phyloP scores from a whole-genome alignment of 202 grass and related monocot genomes.

The Schoenoplectus tabernaemontani region DNA sequence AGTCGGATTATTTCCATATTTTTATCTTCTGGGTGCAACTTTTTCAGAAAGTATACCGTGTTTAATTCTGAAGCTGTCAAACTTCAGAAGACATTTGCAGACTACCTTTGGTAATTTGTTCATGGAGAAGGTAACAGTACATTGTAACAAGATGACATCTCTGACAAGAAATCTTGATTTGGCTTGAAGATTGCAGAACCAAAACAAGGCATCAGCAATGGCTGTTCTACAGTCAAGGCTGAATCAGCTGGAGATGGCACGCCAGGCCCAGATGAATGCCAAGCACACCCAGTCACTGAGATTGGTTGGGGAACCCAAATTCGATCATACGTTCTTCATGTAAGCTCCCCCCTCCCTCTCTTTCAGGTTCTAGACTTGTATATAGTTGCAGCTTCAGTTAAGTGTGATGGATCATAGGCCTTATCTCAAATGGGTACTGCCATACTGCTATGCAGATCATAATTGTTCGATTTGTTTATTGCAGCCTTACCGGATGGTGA shows the following conservation, averaged over 20 bases:
- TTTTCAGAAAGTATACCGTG: background rate
- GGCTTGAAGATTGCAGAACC: conserved; percentile 68
- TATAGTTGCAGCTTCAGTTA: background rate
- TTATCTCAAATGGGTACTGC: background rate
- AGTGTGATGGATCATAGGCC: background rate
- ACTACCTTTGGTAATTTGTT: background rate
- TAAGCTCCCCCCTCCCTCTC: conserved; percentile 30
- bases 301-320: conserved; percentile 97
- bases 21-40: background rate
- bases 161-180: conserved; percentile 18
- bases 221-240: conserved; percentile 81
- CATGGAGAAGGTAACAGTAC: background rate
- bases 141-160: conserved; percentile 15
- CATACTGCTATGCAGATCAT: background rate
- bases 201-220: conserved; percentile 94
- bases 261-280: conserved; percentile 82
- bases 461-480: background rate
- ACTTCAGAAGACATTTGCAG: background rate
- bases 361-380: background rate
- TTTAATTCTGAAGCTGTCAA: background rate
- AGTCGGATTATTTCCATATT: conserved; percentile 4
- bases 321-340: conserved; percentile 94
- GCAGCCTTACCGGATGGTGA: conserved; percentile 93
- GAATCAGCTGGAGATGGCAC: conserved; percentile 89
- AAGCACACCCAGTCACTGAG: conserved; percentile 94